Conservation (phyloP, 495 filamentous ascomycete species). For the Margaritispora aquatica region DNA sequence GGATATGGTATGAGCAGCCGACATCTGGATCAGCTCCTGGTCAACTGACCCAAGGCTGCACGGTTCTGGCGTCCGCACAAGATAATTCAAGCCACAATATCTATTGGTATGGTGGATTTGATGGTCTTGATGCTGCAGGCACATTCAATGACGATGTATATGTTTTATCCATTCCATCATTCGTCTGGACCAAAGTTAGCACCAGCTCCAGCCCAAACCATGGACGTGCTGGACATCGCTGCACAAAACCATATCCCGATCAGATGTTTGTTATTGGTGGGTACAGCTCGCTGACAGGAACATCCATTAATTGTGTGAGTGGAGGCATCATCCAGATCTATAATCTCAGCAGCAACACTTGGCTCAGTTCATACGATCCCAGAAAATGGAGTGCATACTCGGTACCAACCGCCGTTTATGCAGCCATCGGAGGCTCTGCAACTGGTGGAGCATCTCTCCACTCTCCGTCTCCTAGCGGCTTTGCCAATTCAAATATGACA, state of each 20-base stretch:
- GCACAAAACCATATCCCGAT: constrained; percentile 62
- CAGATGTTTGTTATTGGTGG: constrained; percentile 72
- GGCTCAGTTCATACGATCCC: constrained; percentile 58
- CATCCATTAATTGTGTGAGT: constrained; percentile 37
- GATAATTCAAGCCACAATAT: constrained; percentile 63
- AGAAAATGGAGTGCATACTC: constrained; percentile 47
- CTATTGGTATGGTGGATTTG: constrained; percentile 69
- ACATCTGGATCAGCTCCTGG: constrained; percentile 49
- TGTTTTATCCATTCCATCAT: constrained; percentile 67
- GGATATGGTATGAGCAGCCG: constrained; percentile 56
- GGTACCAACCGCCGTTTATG: constrained; percentile 51
- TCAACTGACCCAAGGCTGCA: constrained; percentile 54
- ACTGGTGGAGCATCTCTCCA: constrained; percentile 49
- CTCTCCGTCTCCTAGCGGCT: constrained; percentile 38
- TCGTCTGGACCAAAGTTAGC: constrained; percentile 64
- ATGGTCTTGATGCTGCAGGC: constrained; percentile 29
- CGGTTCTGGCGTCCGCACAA: constrained; percentile 52
- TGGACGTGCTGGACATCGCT: constrained; percentile 56
- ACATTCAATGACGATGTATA: constrained; percentile 60
- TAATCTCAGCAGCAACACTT: constrained; percentile 53
- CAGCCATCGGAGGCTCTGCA: constrained; percentile 54
- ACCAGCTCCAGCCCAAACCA: constrained; percentile 34
- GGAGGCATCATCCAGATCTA: constrained; percentile 50
- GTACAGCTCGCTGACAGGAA: constrained; percentile 20
- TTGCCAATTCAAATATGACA: constrained; percentile 42